These are phyloP conservation scores for Globisporangium abappressorium DNA, from an alignment of 352 stramenopile species.

Conservation along the genomic window DNA sequence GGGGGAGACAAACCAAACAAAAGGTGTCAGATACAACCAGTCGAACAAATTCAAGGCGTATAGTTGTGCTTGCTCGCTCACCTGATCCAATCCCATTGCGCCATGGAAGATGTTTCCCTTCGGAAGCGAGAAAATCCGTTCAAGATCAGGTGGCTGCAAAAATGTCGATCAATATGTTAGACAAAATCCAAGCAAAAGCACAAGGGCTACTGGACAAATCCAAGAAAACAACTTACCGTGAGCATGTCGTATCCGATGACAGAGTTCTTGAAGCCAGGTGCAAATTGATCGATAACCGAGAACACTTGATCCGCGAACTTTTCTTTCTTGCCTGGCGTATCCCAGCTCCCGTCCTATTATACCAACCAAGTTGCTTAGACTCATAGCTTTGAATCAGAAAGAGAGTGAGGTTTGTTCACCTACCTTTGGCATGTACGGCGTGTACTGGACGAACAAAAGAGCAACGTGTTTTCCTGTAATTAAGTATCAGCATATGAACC, in stretches of 20 bases:
- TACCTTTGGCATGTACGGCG: slow-evolving; percentile 82
- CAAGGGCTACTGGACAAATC: not conserved
- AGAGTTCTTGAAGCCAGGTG: slow-evolving; percentile 80
- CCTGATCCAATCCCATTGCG: slow-evolving; percentile 87
- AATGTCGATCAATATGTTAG: not conserved
- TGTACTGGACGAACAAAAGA: slow-evolving; percentile 91
- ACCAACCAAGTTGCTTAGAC: not conserved
- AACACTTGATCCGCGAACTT: slow-evolving; percentile 83
- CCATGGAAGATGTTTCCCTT: slow-evolving; percentile 91
- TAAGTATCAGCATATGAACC: not conserved
- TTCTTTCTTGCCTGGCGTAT: slow-evolving; percentile 72
- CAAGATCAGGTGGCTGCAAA: slow-evolving; percentile 76
- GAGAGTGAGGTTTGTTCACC: not conserved
- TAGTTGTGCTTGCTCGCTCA: slow-evolving; percentile 10
- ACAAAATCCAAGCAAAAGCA: not conserved
- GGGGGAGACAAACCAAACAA: not conserved
- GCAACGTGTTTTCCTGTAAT: slow-evolving; percentile 83
- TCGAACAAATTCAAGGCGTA: not conserved
- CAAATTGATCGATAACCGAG: slow-evolving; percentile 84
- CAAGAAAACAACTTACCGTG: slow-evolving; percentile 35
- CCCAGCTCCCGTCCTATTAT: slow-evolving; percentile 67
- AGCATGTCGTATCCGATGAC: slow-evolving; percentile 87
- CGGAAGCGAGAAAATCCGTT: slow-evolving; percentile 84
- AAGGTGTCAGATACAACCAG: not conserved
- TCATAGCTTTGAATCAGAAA: not conserved